These are phyloP conservation scores for Penicillium sp. DNA, from an alignment of 2,329 filamentous ascomycete species.

Conservation along the genomic window DNA sequence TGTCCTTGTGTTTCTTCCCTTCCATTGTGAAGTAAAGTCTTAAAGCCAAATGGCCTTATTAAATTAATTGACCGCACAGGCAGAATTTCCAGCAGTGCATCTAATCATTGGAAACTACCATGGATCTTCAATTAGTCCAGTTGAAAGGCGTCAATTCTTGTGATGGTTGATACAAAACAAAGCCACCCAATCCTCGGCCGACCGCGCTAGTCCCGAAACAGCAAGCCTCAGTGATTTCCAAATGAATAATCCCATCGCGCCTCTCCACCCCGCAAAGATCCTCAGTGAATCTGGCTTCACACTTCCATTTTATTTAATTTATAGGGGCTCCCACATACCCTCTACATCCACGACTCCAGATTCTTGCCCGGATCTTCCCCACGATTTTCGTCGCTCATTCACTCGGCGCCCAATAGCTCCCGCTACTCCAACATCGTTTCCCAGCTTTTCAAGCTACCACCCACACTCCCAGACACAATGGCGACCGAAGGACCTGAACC, in stretches of 20 bases:
- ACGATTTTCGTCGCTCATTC: background rate
- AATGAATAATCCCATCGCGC: constrained; percentile 13
- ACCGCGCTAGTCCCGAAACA: constrained; percentile 20
- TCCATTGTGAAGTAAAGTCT: background rate
- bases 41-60: background rate
- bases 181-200: background rate
- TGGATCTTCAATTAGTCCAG: background rate
- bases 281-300: constrained; percentile 9
- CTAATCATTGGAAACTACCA: background rate
- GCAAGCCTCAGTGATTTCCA: constrained; percentile 12
- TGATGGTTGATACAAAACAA: background rate
- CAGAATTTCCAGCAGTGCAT: background rate
- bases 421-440: background rate
- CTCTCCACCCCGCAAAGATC: constrained; percentile 21
- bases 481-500: constrained; percentile 32
- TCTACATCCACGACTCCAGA: background rate
- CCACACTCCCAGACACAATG: constrained; percentile 25
- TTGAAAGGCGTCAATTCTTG: background rate
- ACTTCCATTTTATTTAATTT: background rate
- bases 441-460: background rate
- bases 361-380: background rate
- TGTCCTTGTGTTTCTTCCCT: background rate
- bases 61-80: background rate
- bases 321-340: background rate
- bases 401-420: background rate